phyloP scores from a whole-genome alignment of 2,329 filamentous ascomycete species.

The Botryotinia globosa region DNA sequence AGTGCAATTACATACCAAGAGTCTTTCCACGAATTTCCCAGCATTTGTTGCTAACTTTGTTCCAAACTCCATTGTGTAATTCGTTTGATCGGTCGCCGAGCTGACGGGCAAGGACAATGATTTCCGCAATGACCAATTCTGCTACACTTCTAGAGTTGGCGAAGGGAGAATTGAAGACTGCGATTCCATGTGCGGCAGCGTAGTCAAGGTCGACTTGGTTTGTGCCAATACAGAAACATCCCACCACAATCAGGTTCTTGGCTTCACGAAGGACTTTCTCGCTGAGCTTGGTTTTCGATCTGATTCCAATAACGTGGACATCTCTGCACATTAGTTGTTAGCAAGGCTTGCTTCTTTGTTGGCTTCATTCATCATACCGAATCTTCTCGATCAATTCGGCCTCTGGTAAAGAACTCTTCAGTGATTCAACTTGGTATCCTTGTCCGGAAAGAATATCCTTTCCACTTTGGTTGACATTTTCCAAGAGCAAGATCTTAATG shows the following conservation, averaged over 20 bases:
- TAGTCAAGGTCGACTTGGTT: slow-evolving; percentile 89
- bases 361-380: slow-evolving; percentile 49
- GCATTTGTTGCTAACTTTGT: slow-evolving; percentile 94
- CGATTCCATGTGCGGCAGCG: slow-evolving; percentile 81
- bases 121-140: slow-evolving; percentile 90
- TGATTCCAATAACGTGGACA: slow-evolving; percentile 95
- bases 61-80: slow-evolving; percentile 93
- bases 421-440: slow-evolving; percentile 91
- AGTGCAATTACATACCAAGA: slow-evolving; percentile 55
- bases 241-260: slow-evolving; percentile 91
- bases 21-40: slow-evolving; percentile 99
- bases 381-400: slow-evolving; percentile 97
- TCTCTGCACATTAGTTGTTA: slow-evolving; percentile 54
- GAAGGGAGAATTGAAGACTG: slow-evolving; percentile 98
- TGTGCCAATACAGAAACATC: slow-evolving; percentile 98
- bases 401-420: slow-evolving; percentile 87
- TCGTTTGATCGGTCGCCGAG: slow-evolving; percentile 90
- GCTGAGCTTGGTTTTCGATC: slow-evolving; percentile 94
- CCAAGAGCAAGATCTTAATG: slow-evolving; percentile 91
- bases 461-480: slow-evolving; percentile 93
- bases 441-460: slow-evolving; percentile 77
- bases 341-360: slow-evolving; percentile 14
- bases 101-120: slow-evolving; percentile 88
- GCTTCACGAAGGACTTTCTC: slow-evolving; percentile 81
- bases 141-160: slow-evolving; percentile 96